Conservation (phyloP, 495 filamentous ascomycete genomes). For the Tuber calosporum region DNA sequence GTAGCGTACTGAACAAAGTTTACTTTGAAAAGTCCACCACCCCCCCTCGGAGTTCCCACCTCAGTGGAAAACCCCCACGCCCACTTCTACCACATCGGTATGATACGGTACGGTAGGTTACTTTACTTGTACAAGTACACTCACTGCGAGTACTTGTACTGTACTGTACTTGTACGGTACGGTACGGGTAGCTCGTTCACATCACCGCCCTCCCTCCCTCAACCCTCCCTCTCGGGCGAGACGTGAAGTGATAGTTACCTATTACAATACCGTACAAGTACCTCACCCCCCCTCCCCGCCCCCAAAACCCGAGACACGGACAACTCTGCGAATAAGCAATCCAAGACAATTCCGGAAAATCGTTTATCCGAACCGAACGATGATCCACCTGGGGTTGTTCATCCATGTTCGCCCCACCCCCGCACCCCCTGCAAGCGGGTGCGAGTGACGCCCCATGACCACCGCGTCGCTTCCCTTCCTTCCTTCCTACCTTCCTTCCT, state of each 20-base stretch:
- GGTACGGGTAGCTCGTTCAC: background rate
- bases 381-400: background rate
- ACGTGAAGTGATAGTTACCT: background rate
- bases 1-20: too few species aligned
- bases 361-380: background rate
- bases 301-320: background rate
- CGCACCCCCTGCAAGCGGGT: background rate
- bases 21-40: background rate
- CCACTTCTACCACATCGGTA: background rate
- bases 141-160: too few species aligned
- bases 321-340: background rate
- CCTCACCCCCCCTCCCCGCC: background rate
- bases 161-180: too few species aligned
- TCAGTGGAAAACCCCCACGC: background rate
- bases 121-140: too few species aligned
- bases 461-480: background rate
- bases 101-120: too few species aligned
- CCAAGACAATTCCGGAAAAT: background rate
- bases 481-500: too few species aligned
- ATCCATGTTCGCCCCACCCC: background rate
- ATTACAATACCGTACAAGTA: background rate
- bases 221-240: too few species aligned
- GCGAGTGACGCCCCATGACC: background rate
- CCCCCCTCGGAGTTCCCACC: background rate
- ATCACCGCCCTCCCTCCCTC: background rate